Conservation (phyloP, 768 basidiomycete genomes). For the Myochromella boudieri region DNA sequence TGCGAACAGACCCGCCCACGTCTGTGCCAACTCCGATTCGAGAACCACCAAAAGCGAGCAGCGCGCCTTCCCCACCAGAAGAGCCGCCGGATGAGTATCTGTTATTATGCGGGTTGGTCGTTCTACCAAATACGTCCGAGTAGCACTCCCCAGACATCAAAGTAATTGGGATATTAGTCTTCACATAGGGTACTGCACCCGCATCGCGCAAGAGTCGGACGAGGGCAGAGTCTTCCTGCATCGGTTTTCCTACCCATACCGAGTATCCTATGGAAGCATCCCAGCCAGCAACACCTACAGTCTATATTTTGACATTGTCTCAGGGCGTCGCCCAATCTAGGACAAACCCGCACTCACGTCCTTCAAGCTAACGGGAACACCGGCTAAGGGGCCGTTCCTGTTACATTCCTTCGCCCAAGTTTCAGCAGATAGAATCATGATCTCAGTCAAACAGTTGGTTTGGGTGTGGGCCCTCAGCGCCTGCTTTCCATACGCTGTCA, state of each 20-base stretch:
- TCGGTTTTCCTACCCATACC: slow-evolving; percentile 43
- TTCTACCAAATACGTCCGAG: slow-evolving; percentile 59
- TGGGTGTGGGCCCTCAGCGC: slow-evolving; percentile 43
- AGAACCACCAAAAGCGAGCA: slow-evolving; percentile 60
- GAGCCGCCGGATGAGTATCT: slow-evolving; percentile 64
- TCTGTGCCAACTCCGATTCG: slow-evolving; percentile 68
- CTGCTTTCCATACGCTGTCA: slow-evolving; percentile 44
- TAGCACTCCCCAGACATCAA: slow-evolving; percentile 58
- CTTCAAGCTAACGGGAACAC: slow-evolving; percentile 56
- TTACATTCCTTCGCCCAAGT: slow-evolving; percentile 30
- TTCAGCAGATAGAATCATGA: slow-evolving; percentile 44
- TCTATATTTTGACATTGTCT: slow-evolving; percentile 27
- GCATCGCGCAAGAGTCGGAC: slow-evolving; percentile 56
- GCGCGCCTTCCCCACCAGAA: slow-evolving; percentile 65
- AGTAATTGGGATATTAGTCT: slow-evolving; percentile 64
- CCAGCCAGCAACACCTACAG: slow-evolving; percentile 51
- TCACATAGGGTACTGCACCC: slow-evolving; percentile 65
- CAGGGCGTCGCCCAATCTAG: background rate
- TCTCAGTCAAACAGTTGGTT: slow-evolving; percentile 59
- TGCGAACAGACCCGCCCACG: slow-evolving; percentile 67
- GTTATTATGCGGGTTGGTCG: slow-evolving; percentile 60
- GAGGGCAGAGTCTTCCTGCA: slow-evolving; percentile 45
- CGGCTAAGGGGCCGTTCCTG: slow-evolving; percentile 42
- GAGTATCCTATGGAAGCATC: slow-evolving; percentile 65
- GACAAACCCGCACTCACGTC: slow-evolving; percentile 29